A percentile compares a stretch with the other conserved stretches of the same genome.
phyloP scores from a whole-genome alignment of 441 rosid species.

The California macrophylla region DNA sequence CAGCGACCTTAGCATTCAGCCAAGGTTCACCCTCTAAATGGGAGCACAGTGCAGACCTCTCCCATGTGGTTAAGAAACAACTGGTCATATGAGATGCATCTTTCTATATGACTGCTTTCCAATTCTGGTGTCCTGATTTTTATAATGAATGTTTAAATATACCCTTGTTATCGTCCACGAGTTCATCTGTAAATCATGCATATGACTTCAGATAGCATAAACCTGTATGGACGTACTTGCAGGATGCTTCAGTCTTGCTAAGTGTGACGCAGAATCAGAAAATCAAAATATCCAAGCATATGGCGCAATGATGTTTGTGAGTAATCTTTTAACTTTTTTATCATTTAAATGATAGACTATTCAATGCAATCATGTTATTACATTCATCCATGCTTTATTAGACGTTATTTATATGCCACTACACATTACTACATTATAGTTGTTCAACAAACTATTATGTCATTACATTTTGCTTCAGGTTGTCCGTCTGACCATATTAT shows the following conservation, averaged over 20 bases:
- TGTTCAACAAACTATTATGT: neutral
- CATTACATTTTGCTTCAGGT: slow-evolving; percentile 1
- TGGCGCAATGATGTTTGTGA: slow-evolving; percentile 81
- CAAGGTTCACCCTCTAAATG: neutral
- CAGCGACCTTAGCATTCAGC: neutral
- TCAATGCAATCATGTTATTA: neutral
- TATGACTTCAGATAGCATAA: slow-evolving; percentile 3
- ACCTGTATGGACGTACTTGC: slow-evolving; percentile 20
- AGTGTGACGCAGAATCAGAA: slow-evolving; percentile 54
- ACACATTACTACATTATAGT: neutral
- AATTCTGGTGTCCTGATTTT: neutral
- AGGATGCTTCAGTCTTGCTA: slow-evolving; percentile 80
- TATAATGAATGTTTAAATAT: neutral
- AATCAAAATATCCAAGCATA: slow-evolving; percentile 80
- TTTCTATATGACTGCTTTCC: neutral
- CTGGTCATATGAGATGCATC: slow-evolving; percentile 2
- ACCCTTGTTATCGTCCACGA: neutral
- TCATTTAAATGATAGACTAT: neutral
- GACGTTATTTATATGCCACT: slow-evolving; percentile 1
- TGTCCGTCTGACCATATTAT: neutral
- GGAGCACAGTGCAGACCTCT: neutral
- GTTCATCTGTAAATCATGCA: neutral
- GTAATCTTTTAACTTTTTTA: slow-evolving; percentile 18
- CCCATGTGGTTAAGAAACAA: neutral
- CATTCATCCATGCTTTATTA: neutral